Evolutionary conservation across 2,329 filamentous ascomycete species (phyloP).

Genomic region (Xylariaceae sp.): DNA sequence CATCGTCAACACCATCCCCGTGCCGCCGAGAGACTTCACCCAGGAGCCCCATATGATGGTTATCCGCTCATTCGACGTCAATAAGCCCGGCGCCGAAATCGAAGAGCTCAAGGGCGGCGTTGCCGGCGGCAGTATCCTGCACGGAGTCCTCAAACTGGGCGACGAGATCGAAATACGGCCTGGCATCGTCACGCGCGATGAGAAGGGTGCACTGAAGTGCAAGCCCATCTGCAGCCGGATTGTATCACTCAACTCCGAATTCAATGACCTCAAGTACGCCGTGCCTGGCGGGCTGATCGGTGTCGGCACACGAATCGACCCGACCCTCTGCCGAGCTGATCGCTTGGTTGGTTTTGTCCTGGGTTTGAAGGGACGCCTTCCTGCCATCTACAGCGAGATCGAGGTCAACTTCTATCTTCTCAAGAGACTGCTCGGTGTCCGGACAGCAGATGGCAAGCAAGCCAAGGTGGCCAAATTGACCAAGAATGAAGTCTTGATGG

Average conservation of each 20-base stretch:
- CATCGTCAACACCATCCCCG: slow-evolving; percentile 89
- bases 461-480: slow-evolving; percentile 97
- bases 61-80: slow-evolving; percentile 98
- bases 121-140: slow-evolving; percentile 92
- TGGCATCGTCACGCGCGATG: slow-evolving; percentile 95
- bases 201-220: slow-evolving; percentile 89
- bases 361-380: slow-evolving; percentile 85
- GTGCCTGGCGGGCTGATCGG: slow-evolving; percentile 96
- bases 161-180: slow-evolving; percentile 98
- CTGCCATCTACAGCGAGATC: slow-evolving; percentile 95
- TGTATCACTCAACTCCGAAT: slow-evolving; percentile 91
- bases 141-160: slow-evolving; percentile 91
- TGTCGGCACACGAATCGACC: slow-evolving; percentile 95
- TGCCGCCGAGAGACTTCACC: slow-evolving; percentile 84
- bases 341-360: slow-evolving; percentile 97
- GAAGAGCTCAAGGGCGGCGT: slow-evolving; percentile 98
- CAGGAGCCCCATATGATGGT: slow-evolving; percentile 97
- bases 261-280: slow-evolving; percentile 97
- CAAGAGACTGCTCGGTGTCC: slow-evolving; percentile 87
- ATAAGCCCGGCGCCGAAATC: slow-evolving; percentile 98
- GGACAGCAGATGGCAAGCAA: slow-evolving; percentile 97
- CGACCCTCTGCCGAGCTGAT: slow-evolving; percentile 96
- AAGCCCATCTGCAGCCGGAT: slow-evolving; percentile 95
- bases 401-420: slow-evolving; percentile 99
- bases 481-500: slow-evolving; percentile 99